Conservation (phyloP, 345 rosid species). For the Adansonia digitata region DNA sequence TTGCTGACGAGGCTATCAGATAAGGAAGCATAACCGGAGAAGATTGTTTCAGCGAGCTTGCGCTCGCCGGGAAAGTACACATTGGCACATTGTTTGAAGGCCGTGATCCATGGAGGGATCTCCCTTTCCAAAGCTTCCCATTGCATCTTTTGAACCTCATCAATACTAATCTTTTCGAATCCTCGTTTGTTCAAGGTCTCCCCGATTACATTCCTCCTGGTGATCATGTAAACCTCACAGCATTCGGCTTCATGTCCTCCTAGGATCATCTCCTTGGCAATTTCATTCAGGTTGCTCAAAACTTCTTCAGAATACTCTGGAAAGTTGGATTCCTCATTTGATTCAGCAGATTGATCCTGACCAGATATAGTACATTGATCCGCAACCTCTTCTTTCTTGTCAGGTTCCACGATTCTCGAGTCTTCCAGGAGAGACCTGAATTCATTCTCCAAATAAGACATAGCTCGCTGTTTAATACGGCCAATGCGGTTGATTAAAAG, state of each 20-base stretch:
- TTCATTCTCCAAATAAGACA: conserved; percentile 71
- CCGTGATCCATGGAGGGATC: conserved; percentile 59
- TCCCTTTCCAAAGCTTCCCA: conserved; percentile 76
- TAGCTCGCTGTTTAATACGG: conserved; percentile 53
- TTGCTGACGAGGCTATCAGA: conserved; percentile 42
- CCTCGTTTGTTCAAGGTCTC: conserved; percentile 45
- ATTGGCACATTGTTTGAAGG: conserved; percentile 52
- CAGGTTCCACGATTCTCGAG: conserved; percentile 16
- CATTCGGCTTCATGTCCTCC: conserved; percentile 72
- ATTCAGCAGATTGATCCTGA: neutral
- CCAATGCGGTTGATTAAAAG: conserved; percentile 48
- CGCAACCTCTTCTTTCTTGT: conserved; percentile 11
- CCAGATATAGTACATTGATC: neutral
- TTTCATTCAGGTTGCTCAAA: conserved; percentile 37
- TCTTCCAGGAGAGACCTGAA: conserved; percentile 52
- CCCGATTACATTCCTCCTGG: conserved; percentile 53
- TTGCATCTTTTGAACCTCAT: conserved; percentile 72
- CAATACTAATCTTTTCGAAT: conserved; percentile 69
- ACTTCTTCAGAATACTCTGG: conserved; percentile 40
- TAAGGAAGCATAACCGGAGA: conserved; percentile 26
- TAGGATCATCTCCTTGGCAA: conserved; percentile 52
- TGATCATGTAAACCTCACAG: conserved; percentile 48
- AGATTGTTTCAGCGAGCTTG: conserved; percentile 45
- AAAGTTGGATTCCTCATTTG: conserved; percentile 22
- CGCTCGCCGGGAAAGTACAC: conserved; percentile 52